A percentile compares a stretch with the other conserved stretches of the same genome.
These are phyloP conservation scores for Calonectria hongkongensis DNA, from an alignment of 2,329 filamentous ascomycete species.

Conservation along the genomic window DNA sequence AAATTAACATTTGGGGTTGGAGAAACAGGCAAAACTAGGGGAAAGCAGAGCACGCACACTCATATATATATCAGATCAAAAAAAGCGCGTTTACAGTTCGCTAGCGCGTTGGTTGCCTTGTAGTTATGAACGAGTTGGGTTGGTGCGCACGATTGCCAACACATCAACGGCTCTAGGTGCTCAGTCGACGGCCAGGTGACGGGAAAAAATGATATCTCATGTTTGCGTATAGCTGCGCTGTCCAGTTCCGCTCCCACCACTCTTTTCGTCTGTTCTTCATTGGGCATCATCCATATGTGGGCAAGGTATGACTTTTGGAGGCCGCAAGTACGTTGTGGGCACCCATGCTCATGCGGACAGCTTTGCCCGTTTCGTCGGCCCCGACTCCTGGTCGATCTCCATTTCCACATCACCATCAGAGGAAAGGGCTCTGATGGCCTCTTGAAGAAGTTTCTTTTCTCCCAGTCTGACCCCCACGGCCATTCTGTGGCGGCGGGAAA, in stretches of 20 bases:
- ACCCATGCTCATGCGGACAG: slow-evolving; percentile 44
- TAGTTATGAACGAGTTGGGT: not conserved
- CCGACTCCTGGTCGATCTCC: slow-evolving; percentile 51
- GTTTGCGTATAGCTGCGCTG: slow-evolving; percentile 23
- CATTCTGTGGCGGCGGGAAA: slow-evolving; percentile 70
- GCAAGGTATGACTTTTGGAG: not conserved
- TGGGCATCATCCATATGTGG: not conserved
- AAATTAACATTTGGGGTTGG: slow-evolving; percentile 6
- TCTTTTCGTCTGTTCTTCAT: slow-evolving; percentile 11
- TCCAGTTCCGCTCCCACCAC: slow-evolving; percentile 21
- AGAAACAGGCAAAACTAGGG: not conserved
- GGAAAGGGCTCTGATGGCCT: slow-evolving; percentile 66
- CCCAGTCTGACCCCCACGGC: slow-evolving; percentile 81
- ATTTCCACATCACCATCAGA: slow-evolving; percentile 52
- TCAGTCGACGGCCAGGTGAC: slow-evolving; percentile 28
- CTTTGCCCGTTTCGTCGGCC: slow-evolving; percentile 57
- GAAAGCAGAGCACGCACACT: slow-evolving; percentile 11
- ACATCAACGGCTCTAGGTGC: slow-evolving; percentile 13
- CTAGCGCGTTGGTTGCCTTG: slow-evolving; percentile 35
- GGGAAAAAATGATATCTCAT: slow-evolving; percentile 33
- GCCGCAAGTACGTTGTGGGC: not conserved
- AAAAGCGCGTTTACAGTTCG: slow-evolving; percentile 19
- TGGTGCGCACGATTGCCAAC: slow-evolving; percentile 34
- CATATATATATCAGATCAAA: slow-evolving; percentile 14
- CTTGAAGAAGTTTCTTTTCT: slow-evolving; percentile 80